Conservation (phyloP, 352 stramenopile species). For the Phytophthora tentaculata region DNA sequence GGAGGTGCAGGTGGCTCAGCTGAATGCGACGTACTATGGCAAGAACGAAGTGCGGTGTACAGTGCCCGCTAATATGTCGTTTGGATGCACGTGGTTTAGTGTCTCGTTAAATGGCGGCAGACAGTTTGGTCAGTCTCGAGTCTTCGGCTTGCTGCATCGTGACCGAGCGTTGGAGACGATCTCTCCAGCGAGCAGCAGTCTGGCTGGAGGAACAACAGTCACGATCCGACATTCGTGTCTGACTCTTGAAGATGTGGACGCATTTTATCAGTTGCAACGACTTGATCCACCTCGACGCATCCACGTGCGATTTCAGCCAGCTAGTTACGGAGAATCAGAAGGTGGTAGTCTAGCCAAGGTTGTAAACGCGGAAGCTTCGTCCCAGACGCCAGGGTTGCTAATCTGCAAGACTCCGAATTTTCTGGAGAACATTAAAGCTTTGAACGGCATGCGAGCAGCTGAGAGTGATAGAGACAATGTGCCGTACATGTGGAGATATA, state of each 20-base stretch:
- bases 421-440: conserved; percentile 55
- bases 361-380: conserved; percentile 13
- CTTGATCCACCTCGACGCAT: conserved; percentile 55
- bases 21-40: conserved; percentile 60
- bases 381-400: conserved; percentile 32
- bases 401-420: conserved; percentile 60
- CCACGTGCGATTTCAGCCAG: conserved; percentile 57
- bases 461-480: conserved; percentile 10
- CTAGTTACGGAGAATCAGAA: conserved; percentile 24
- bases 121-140: conserved; percentile 53
- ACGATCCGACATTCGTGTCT: conserved; percentile 42
- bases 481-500: conserved; percentile 41
- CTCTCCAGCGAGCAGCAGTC: conserved; percentile 42
- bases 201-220: conserved; percentile 45
- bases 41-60: conserved; percentile 61
- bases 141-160: conserved; percentile 55
- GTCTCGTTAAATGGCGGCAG: conserved; percentile 71
- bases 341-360: conserved; percentile 20
- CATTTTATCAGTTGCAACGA: conserved; percentile 47
- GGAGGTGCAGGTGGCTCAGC: conserved; percentile 42
- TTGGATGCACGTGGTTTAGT: conserved; percentile 61
- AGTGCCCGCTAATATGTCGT: conserved; percentile 69
- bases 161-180: conserved; percentile 51
- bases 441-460: conserved; percentile 14
- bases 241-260: conserved; percentile 50